phyloP scores from a whole-genome alignment of 371 early-diverging fungal species.

The Mucor mucedo region DNA sequence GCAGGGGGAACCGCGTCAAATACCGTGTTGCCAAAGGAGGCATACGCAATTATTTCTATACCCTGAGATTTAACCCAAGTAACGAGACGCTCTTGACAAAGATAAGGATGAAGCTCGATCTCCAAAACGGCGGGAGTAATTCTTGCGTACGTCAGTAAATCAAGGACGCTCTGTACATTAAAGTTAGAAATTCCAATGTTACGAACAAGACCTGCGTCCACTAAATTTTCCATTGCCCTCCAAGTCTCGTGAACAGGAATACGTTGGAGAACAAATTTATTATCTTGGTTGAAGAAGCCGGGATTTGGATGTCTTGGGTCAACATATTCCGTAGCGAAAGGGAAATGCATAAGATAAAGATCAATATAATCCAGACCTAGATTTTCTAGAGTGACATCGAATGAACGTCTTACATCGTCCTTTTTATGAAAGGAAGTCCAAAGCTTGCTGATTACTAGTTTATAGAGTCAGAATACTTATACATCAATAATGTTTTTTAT shows the following conservation, averaged over 20 bases:
- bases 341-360: conserved; percentile 62
- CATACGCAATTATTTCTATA: conserved; percentile 51
- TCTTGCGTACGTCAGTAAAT: conserved; percentile 40
- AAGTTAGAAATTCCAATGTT: conserved; percentile 73
- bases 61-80: conserved; percentile 5
- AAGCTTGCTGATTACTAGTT: conserved; percentile 74
- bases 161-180: conserved; percentile 39
- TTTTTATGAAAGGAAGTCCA: conserved; percentile 66
- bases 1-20: conserved; percentile 43
- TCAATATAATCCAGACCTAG: conserved; percentile 65
- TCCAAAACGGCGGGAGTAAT: conserved; percentile 38
- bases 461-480: too few relatives aligned
- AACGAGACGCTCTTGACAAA: conserved; percentile 17
- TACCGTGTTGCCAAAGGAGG: conserved; percentile 12
- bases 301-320: conserved; percentile 10
- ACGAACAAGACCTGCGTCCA: conserved; percentile 40
- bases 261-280: conserved; percentile 34
- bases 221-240: conserved; percentile 50
- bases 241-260: conserved; percentile 56
- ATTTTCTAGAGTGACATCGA: conserved; percentile 53
- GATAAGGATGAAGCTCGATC: conserved; percentile 63
- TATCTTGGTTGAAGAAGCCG: conserved; percentile 24
- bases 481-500: not conserved
- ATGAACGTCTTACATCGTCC: conserved; percentile 50
- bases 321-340: conserved; percentile 16